phyloP scores from a whole-genome alignment of 1,139 yeast genomes.

The Geotrichum histeridarum region DNA sequence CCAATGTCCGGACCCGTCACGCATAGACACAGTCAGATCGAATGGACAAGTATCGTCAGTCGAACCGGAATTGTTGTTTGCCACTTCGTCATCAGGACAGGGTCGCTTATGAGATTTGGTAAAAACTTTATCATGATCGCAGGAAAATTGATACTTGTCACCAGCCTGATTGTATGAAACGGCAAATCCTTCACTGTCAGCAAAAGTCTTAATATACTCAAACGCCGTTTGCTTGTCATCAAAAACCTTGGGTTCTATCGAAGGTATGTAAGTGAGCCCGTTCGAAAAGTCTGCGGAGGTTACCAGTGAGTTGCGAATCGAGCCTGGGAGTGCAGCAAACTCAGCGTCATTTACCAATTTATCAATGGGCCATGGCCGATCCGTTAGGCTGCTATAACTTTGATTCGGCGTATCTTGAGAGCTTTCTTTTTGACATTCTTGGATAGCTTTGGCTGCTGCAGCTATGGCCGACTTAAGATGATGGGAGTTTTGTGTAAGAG shows the following conservation, averaged over 20 bases:
- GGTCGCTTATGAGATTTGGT: conserved; percentile 9
- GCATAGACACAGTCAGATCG: conserved; percentile 3
- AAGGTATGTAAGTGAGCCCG: conserved; percentile 17
- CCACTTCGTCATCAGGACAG: conserved; percentile 4
- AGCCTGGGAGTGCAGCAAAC: conserved; percentile 9
- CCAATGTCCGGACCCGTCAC: conserved; percentile 2
- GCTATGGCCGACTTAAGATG: conserved; percentile 9
- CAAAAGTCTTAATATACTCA: conserved; percentile 6
- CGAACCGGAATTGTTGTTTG: background rate
- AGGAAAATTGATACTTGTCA: background rate
- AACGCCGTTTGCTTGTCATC: background rate
- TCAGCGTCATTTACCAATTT: conserved; percentile 10
- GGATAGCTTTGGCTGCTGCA: conserved; percentile 18
- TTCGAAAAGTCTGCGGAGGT: conserved; percentile 15
- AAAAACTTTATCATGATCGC: conserved; percentile 7
- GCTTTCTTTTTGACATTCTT: background rate
- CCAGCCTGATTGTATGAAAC: background rate
- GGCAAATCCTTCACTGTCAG: conserved; percentile 16
- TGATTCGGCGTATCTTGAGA: background rate
- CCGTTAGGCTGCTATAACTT: background rate
- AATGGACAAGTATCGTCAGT: conserved; percentile 13
- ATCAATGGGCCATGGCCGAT: conserved; percentile 18
- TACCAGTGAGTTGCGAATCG: conserved; percentile 13
- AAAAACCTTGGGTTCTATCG: conserved; percentile 10
- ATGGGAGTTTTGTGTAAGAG: no score